These are phyloP conservation scores for Aspergillus olivimuriae DNA, from an alignment of 495 filamentous ascomycete genomes.

Conservation along the genomic window DNA sequence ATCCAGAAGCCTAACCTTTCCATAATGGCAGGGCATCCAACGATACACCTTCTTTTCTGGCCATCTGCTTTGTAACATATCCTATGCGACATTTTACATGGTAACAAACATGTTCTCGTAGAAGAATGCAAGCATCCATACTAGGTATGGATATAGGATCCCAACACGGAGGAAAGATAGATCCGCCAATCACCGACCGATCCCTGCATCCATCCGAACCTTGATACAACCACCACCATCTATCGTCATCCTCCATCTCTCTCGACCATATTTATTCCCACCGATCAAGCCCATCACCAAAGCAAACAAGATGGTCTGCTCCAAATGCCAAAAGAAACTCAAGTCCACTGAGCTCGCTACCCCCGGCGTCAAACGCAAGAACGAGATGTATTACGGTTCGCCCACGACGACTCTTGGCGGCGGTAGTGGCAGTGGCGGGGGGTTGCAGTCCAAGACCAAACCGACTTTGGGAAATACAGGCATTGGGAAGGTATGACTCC, in stretches of 20 bases:
- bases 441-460: constrained; percentile 41
- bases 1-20: no score
- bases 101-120: no score
- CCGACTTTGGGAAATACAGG: constrained; percentile 31
- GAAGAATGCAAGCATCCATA: no score
- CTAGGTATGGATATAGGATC: no score
- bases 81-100: no score
- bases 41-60: no score
- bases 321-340: constrained; percentile 57
- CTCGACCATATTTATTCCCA: not conserved
- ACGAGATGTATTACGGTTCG: constrained; percentile 66
- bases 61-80: no score
- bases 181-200: not conserved
- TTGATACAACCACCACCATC: not conserved
- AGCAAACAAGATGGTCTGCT: constrained; percentile 54
- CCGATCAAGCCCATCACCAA: not conserved
- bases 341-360: constrained; percentile 61
- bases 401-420: constrained; percentile 52
- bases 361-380: constrained; percentile 63
- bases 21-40: no score
- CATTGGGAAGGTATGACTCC: constrained; percentile 28
- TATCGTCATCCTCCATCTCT: not conserved
- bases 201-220: not conserved
- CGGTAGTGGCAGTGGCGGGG: constrained; percentile 23
- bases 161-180: no score